Evolutionary conservation across 2,329 filamentous ascomycete species (phyloP).

Genomic region (Biscogniauxia marginata): DNA sequence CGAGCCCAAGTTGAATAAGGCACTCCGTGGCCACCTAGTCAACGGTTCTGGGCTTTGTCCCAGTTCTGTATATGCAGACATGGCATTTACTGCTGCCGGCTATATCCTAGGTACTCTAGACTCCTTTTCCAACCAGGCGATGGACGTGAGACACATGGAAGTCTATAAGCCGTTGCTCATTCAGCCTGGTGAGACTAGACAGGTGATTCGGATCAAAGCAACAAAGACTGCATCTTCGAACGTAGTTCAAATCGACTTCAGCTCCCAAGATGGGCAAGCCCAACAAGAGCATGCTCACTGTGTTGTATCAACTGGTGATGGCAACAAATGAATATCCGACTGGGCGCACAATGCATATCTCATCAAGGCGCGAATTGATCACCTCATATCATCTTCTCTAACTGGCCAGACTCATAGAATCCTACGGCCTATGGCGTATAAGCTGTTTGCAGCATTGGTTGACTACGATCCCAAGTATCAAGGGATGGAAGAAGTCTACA

Average conservation of each 20-base stretch:
- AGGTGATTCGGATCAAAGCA: background rate
- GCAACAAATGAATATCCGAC: background rate
- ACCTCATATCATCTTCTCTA: slow-evolving; percentile 20
- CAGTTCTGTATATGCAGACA: slow-evolving; percentile 33
- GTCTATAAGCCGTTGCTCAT: slow-evolving; percentile 9
- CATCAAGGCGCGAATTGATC: slow-evolving; percentile 28
- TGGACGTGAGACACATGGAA: slow-evolving; percentile 28
- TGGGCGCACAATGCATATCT: slow-evolving; percentile 13
- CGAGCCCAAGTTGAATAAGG: slow-evolving; percentile 1
- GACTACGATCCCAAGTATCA: slow-evolving; percentile 27
- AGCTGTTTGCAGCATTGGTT: slow-evolving; percentile 27
- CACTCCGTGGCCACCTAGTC: slow-evolving; percentile 31
- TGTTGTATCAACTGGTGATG: slow-evolving; percentile 1
- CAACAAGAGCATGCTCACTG: slow-evolving; percentile 5
- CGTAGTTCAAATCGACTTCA: background rate
- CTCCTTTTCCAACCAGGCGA: background rate
- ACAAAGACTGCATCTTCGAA: background rate
- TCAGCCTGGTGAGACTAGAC: background rate
- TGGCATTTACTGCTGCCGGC: slow-evolving; percentile 31
- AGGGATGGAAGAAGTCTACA: slow-evolving; percentile 26
- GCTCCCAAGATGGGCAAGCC: background rate
- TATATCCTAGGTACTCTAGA: slow-evolving; percentile 24
- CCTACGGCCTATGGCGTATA: slow-evolving; percentile 24
- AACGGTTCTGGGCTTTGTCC: slow-evolving; percentile 32
- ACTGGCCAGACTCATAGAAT: slow-evolving; percentile 23